These are phyloP conservation scores for Amanita pseudoporphyria DNA, from an alignment of 768 basidiomycete species.

Conservation along the genomic window DNA sequence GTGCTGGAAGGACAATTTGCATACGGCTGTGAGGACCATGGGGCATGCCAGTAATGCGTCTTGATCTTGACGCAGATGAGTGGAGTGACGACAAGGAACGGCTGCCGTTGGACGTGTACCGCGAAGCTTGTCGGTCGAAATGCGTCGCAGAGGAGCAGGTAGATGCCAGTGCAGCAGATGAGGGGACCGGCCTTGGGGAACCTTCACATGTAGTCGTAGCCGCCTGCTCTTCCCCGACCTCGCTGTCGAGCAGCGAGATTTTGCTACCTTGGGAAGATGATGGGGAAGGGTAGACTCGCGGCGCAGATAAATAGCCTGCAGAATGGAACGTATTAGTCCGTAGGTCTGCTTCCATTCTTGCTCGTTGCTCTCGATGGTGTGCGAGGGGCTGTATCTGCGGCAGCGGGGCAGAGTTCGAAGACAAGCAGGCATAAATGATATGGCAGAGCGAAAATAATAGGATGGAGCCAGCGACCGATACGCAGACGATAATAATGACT, in stretches of 20 bases:
- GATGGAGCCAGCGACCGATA: constrained; percentile 29
- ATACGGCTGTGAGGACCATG: constrained; percentile 52
- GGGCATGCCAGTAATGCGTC: constrained; percentile 40
- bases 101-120: neutral
- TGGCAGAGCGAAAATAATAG: constrained; percentile 27
- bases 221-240: neutral
- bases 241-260: constrained; percentile 21
- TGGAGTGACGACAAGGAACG: constrained; percentile 21
- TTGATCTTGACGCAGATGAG: constrained; percentile 10
- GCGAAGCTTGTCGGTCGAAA: constrained; percentile 15
- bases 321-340: constrained; percentile 14
- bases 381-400: constrained; percentile 61
- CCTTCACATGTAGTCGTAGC: constrained; percentile 12
- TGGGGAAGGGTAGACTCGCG: constrained; percentile 6
- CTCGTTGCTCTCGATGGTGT: constrained; percentile 45
- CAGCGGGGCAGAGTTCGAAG: constrained; percentile 33
- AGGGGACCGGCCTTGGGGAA: neutral
- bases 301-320: constrained; percentile 15
- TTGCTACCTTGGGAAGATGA: constrained; percentile 21
- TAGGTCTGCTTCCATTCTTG: constrained; percentile 23
- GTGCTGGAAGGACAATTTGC: constrained; percentile 58
- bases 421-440: constrained; percentile 24
- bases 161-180: no score
- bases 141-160: constrained; percentile 1
- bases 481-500: constrained; percentile 40